Percentiles rank a stretch among this genome's conserved stretches.
Conservation (phyloP, 768 basidiomycete genomes). For the Termitomyces sp. region DNA sequence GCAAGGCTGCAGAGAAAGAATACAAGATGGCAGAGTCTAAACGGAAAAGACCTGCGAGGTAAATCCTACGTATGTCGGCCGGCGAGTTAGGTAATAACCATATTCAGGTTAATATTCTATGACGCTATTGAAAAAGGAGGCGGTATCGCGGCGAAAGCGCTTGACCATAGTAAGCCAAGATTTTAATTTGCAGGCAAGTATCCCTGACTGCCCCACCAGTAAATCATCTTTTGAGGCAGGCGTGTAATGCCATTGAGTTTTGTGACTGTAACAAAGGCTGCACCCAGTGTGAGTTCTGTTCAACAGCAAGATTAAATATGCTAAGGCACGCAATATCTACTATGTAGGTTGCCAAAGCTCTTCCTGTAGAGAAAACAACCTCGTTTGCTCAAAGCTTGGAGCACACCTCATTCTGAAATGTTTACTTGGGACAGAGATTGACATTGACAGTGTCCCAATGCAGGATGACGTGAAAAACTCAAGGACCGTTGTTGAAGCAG, state of each 20-base stretch:
- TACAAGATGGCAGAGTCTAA: constrained; percentile 43
- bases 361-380: constrained; percentile 64
- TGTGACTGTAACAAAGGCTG: constrained; percentile 75
- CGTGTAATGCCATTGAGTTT: constrained; percentile 46
- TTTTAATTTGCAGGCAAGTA: neutral
- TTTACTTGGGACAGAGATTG: constrained; percentile 43
- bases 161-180: constrained; percentile 61
- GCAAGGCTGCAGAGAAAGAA: constrained; percentile 76
- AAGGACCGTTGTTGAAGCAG: constrained; percentile 52
- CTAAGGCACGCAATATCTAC: neutral
- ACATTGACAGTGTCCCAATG: constrained; percentile 29
- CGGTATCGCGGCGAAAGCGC: constrained; percentile 71
- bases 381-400: constrained; percentile 72
- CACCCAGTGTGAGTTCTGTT: constrained; percentile 44
- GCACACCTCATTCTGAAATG: constrained; percentile 60
- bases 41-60: constrained; percentile 70
- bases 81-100: neutral
- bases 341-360: constrained; percentile 68
- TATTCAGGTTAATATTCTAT: constrained; percentile 69
- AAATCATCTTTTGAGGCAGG: constrained; percentile 52
- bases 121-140: constrained; percentile 66
- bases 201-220: constrained; percentile 26
- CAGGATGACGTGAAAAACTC: constrained; percentile 24
- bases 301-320: neutral
- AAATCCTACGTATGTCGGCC: neutral